Conservation (phyloP, 2,329 filamentous ascomycete genomes). For the Talaromyces albobiverticillius region DNA sequence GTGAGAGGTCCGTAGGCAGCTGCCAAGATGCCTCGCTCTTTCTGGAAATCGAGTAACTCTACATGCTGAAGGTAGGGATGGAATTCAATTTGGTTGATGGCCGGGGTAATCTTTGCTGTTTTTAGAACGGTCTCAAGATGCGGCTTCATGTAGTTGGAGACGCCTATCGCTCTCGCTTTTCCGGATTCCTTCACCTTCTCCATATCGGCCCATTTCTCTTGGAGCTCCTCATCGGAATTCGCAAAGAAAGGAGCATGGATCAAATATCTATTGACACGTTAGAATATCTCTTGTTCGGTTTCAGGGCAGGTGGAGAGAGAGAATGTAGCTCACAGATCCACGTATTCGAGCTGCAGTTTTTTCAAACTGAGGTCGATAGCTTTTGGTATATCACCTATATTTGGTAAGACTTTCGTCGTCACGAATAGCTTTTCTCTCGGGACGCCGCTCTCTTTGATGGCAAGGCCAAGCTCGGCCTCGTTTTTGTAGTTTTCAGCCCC, state of each 20-base stretch:
- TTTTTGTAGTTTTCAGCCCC: constrained; percentile 57
- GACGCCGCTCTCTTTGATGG: constrained; percentile 63
- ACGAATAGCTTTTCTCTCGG: constrained; percentile 65
- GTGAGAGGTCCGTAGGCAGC: constrained; percentile 44
- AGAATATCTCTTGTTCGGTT: constrained; percentile 43
- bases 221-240: not conserved
- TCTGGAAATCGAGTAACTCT: constrained; percentile 39
- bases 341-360: constrained; percentile 62
- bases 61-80: constrained; percentile 55
- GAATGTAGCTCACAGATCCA: constrained; percentile 69
- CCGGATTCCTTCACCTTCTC: constrained; percentile 40
- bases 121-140: constrained; percentile 49
- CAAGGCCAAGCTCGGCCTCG: constrained; percentile 63
- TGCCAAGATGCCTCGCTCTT: constrained; percentile 40
- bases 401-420: constrained; percentile 63
- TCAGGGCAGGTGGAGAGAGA: constrained; percentile 59
- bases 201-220: constrained; percentile 50
- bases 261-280: constrained; percentile 53
- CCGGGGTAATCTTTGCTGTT: constrained; percentile 44
- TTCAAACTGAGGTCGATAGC: constrained; percentile 61
- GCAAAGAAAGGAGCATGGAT: constrained; percentile 49
- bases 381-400: constrained; percentile 56
- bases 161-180: constrained; percentile 50
- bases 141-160: constrained; percentile 51
- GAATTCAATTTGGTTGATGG: constrained; percentile 51